Base-by-base conservation (phyloP, 805 yeast species). In the Candida nemodendra region DNA sequence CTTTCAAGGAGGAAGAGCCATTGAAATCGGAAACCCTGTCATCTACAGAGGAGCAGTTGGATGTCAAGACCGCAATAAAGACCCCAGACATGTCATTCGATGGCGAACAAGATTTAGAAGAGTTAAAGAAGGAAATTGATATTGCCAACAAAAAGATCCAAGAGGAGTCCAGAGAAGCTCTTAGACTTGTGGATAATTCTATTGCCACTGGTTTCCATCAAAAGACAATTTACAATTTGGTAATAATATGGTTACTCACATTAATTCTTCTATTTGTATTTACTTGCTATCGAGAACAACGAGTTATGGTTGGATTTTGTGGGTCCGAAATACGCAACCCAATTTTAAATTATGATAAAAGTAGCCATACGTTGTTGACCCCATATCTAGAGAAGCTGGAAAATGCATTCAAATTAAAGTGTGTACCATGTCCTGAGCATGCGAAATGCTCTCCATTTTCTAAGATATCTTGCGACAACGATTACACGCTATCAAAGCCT, bases 391-490 rank as follows among this genome's bases (percentile, higher is more conserved):
- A 59, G n/a, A 39, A 48, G 9, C 25, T 72, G 5, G 84, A 82
- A 24, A 53, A 61, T 0, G 57, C 67, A 32, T 58, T 84, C 33
- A 74, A 71, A 31, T 91, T 95, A 3, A 36, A 51, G 0, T 91
- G 99, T 63, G 65, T 78, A 3, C 76, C 76, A 13, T 91, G 98
- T 59, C 98, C 98, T 1, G 73, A 71, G 2, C 83, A 90, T 61
- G 93, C 90, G 0, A 66, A 79, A 30, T 91, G 98, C 61, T 80
- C 71, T 48, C 76, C 81, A 17, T 60, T 71, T 34, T 69, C 87
- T 46, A 66, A 73, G 39, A 53, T 86, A 2, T 76, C 72, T 35
- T 91, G 99, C 61, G 80, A 76, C 48, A 82, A 81, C 26, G 96
- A 85, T 48, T 85, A 68, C 52, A 63, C 76, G 24, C 65, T 68